Percentiles rank a stretch among this genome's conserved stretches.
Conservation (phyloP, 108 stramenopile species). For the Fragilaria radians region DNA sequence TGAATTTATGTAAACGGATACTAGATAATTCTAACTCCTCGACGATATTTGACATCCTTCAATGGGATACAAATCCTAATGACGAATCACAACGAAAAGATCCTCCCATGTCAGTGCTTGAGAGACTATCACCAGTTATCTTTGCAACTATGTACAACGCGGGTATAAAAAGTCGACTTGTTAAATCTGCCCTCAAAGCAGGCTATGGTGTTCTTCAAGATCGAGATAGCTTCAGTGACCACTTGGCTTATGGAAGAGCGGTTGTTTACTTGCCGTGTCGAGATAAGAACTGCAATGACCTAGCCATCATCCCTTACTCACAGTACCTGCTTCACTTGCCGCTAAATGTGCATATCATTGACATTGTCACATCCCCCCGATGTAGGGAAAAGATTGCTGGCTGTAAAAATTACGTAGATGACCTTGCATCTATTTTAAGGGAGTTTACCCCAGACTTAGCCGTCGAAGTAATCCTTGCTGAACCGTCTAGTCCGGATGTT, state of each 20-base stretch:
- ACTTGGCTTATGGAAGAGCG: not conserved
- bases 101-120: constrained; percentile 1
- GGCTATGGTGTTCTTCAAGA: not conserved
- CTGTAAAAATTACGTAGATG: not conserved
- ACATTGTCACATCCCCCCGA: not conserved
- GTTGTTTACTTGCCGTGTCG: not conserved
- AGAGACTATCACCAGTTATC: not conserved
- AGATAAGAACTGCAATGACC: not conserved
- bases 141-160: not conserved
- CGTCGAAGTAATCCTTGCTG: not conserved
- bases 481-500: not conserved
- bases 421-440: not conserved
- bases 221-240: not conserved
- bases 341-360: not conserved
- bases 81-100: not conserved
- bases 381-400: not conserved
- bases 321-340: constrained; percentile 2
- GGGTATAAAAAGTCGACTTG: too few relatives aligned
- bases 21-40: not conserved
- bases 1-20: not conserved
- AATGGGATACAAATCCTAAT: not conserved
- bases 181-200: not conserved
- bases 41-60: not conserved
- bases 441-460: not conserved
- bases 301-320: not conserved